These are phyloP conservation scores for Canavalia ensiformis DNA, from an alignment of 306 rosid genomes.

Conservation along the genomic window DNA sequence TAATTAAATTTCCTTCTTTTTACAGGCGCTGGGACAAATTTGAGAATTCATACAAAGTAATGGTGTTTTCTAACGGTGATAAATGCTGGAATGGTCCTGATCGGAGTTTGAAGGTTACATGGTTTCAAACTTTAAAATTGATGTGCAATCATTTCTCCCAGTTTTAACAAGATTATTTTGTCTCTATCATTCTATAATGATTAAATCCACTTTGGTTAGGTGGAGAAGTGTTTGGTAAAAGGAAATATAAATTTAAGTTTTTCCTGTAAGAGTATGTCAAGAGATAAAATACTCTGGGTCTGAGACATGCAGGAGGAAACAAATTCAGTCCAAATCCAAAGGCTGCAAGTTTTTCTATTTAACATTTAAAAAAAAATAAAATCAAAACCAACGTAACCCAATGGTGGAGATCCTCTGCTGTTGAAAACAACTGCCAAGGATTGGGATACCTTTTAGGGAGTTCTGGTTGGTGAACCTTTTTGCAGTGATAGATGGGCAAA, in stretches of 20 bases:
- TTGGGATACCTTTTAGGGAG: slow-evolving; percentile 15
- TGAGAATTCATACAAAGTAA: slow-evolving; percentile 83
- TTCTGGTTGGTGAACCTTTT: slow-evolving; percentile 35
- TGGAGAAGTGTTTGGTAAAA: not conserved
- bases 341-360: not conserved
- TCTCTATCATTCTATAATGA: slow-evolving; percentile 10
- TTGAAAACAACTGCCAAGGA: not conserved
- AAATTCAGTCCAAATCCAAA: not conserved
- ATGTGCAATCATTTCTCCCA: slow-evolving; percentile 25
- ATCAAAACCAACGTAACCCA: not conserved
- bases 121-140: not conserved
- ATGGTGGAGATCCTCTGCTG: not conserved
- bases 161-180: slow-evolving; percentile 27
- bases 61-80: slow-evolving; percentile 90
- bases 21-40: slow-evolving; percentile 94
- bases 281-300: slow-evolving; percentile 36
- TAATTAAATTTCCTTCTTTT: slow-evolving; percentile 31
- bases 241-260: not conserved
- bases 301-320: not conserved
- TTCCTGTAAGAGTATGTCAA: not conserved
- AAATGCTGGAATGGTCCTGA: slow-evolving; percentile 99
- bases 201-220: slow-evolving; percentile 16
- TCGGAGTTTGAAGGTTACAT: slow-evolving; percentile 92
- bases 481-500: not conserved
- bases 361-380: not conserved